phyloP scores from a whole-genome alignment of 106 monocot genomes.

The Posidonia australis region DNA sequence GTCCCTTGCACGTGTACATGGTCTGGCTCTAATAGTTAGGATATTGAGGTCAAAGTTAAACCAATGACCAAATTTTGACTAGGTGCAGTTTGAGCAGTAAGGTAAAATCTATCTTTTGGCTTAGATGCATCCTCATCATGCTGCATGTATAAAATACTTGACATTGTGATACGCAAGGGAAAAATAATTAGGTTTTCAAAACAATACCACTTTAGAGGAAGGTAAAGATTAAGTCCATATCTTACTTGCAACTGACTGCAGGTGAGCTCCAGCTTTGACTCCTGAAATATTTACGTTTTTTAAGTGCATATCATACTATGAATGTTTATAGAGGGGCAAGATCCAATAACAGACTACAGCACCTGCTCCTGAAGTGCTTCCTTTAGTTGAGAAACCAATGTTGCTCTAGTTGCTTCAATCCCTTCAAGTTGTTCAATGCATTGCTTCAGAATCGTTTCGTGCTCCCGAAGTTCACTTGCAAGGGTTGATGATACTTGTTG shows the following conservation, averaged over 20 bases:
- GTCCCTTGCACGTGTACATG: no score
- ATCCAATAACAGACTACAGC: background rate
- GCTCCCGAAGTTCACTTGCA: conserved; percentile 49
- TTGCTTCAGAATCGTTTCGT: conserved; percentile 58
- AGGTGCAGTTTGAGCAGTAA: no score
- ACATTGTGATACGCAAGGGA: no score
- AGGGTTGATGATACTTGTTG: conserved; percentile 17
- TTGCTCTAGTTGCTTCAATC: conserved; percentile 46
- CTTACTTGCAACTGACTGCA: conserved; percentile 75
- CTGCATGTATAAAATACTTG: no score
- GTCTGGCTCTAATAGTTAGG: no score
- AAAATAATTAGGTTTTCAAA: no score
- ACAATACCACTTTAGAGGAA: background rate
- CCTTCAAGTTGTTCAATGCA: conserved; percentile 71
- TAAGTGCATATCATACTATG: background rate
- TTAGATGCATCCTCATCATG: no score
- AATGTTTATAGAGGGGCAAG: background rate
- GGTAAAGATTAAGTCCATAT: background rate
- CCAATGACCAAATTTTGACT: no score
- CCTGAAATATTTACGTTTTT: conserved; percentile 30
- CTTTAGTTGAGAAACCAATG: conserved; percentile 52
- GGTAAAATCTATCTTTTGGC: no score
- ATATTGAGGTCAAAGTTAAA: no score
- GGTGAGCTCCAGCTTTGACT: conserved; percentile 58
- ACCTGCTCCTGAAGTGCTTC: conserved; percentile 91